Base-by-base conservation (phyloP, 2,329 filamentous ascomycete species). In the Stachybotrys elegans region DNA sequence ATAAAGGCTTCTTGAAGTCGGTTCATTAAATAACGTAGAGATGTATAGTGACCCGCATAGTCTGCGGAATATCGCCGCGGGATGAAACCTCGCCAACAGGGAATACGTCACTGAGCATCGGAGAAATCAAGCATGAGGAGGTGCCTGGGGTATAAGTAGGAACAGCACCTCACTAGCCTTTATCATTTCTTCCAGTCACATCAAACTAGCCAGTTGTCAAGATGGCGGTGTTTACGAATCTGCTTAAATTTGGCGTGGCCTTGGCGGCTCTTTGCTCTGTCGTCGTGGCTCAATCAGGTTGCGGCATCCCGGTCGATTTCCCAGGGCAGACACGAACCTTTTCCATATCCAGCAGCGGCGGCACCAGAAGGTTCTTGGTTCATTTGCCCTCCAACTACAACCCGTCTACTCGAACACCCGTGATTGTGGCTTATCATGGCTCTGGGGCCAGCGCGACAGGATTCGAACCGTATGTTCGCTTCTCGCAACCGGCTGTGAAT, bases 371-470 rank as follows among this genome's bases (percentile, higher is more conserved):
- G 2, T 57, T 55, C 36, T 42, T 49, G 19, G 46, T 57, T 3
- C 53, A 57, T 34, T 46, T 57, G n/a, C 55, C 55, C 5, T 43
- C 44, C 5, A 50, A 31, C 17, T 75, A 73, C 37, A 46, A 63
- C 32, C 20, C 54, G 6, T 55, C 53, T 22, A 55, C 52, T 17
- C 50, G 57, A 1, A 63, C 65, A 43, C 67, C 71, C 0, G 50
- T 73, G 2, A 63, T 76, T 9, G 55, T 76, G 8, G 71, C 68
- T 0, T 76, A 71, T 44, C 72, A 76, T 49, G 73, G 70, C 4
- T 60, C 61, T 0, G 63, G 58, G 36, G 60, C 63, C 23, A 64
- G 62, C 14, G 63, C 69, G 0, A 46, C 56, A 1, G 40, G 47
- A 5, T 57, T 62, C 62, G 41, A 69, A 68, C 35, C 50, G 57